phyloP scores from a whole-genome alignment of 2,329 filamentous ascomycete species.

The Colletotrichum brevisporum region DNA sequence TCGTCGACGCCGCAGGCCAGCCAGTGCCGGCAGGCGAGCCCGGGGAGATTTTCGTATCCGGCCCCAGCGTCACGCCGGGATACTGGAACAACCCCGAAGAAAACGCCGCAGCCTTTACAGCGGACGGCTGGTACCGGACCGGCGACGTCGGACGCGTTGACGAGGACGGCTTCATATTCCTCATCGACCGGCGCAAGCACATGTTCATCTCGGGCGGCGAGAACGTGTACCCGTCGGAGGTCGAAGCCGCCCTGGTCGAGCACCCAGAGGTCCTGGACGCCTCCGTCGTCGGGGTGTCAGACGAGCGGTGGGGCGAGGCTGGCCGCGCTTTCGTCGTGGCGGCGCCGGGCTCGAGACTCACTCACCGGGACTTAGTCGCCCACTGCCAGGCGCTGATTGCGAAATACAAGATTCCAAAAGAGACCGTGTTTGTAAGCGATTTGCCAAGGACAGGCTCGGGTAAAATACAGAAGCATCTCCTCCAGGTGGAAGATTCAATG shows the following conservation, averaged over 20 bases:
- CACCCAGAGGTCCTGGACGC: constrained; percentile 28
- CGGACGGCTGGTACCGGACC: constrained; percentile 37
- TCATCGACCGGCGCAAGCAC: constrained; percentile 32
- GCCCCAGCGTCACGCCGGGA: constrained; percentile 25
- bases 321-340: constrained; percentile 31
- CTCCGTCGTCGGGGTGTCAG: constrained; percentile 26
- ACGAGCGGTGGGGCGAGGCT: constrained; percentile 32
- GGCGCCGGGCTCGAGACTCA: neutral
- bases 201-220: constrained; percentile 39
- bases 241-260: constrained; percentile 22
- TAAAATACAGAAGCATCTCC: constrained; percentile 31
- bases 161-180: constrained; percentile 29
- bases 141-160: constrained; percentile 37
- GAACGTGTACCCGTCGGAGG: constrained; percentile 37
- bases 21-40: constrained; percentile 14
- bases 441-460: constrained; percentile 32
- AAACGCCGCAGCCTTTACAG: constrained; percentile 24
- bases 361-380: neutral
- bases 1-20: constrained; percentile 28
- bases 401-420: constrained; percentile 29
- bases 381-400: constrained; percentile 25
- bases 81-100: constrained; percentile 36
- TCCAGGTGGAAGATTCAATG: constrained; percentile 1
- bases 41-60: constrained; percentile 32
- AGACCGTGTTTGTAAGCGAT: constrained; percentile 19